Base-by-base conservation (phyloP, 257 asterid genomes). In the Mentha longifolia region DNA sequence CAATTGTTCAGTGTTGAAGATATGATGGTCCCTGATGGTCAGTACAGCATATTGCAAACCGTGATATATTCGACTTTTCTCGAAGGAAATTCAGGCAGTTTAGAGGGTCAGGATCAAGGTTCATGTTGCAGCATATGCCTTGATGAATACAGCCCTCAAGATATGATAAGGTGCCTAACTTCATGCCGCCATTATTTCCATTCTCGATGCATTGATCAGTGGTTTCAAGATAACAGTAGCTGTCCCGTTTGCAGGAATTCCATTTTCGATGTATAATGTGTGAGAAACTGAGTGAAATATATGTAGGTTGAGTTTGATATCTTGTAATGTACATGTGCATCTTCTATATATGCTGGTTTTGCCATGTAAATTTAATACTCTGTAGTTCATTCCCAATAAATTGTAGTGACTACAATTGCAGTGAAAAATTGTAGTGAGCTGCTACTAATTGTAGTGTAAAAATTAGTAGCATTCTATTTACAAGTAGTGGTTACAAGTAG, bases 201-300 rank as follows among this genome's bases (percentile, higher is more conserved):
- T 55, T 67, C 69, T 22, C 25, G 66, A 5, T 75, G 84, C 61
- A 72, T 72, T 56, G 81, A 72, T 22, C 61, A 15, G 35, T 80
- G 80, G 81, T 52, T 80, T 9, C 46, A 25, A 39, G 51, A 46
- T 51, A 67, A 71, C 51, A 43, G 33, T 16, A 63, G 61, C 6
- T 80, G 81, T 30, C 84, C 84, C 6, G 71, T 76, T 64, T 80
- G 84, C 50, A 72, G 84, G 57, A 68, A 64, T 47, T 35, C 33
- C 42, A 45, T 59, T 33, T 43, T 22, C 15, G 28, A 39, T 22
- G 64, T 11, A 33, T 59, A 59, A 14, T 15, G 4, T 55, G 35
- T 51, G 58, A 55, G 16, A 6, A 14, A 28, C 19, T 56, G 11
- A 9, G n/a, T 56, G 62, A 57, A 12, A 57, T 57, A 28, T 7